A percentile compares a stretch with the other conserved stretches of the same genome.
Evolutionary conservation across 2,329 filamentous ascomycete genomes (phyloP).

Genomic region (Beauveria sp.): DNA sequence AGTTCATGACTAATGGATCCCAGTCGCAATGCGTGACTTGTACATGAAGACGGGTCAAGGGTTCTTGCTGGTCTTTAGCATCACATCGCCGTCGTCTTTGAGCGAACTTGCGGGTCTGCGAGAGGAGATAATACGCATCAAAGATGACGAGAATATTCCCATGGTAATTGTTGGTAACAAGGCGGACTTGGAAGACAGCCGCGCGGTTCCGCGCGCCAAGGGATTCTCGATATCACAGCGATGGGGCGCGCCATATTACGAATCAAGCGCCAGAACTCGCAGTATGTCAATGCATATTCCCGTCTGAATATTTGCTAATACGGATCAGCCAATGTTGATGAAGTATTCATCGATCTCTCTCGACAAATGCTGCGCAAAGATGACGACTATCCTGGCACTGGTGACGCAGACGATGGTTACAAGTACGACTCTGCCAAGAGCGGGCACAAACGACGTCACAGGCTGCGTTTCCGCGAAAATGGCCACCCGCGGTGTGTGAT

Average conservation of each 20-base stretch:
- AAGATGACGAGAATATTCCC: constrained; percentile 76
- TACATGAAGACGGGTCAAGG: constrained; percentile 94
- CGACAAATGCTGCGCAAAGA: constrained; percentile 75
- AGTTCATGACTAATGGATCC: constrained; percentile 16
- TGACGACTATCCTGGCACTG: constrained; percentile 33
- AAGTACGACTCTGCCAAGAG: constrained; percentile 30
- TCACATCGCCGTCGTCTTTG: constrained; percentile 77
- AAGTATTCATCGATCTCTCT: constrained; percentile 79
- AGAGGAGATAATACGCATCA: constrained; percentile 86
- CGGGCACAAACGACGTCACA: constrained; percentile 22
- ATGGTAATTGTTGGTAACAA: constrained; percentile 93
- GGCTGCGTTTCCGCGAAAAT: constrained; percentile 22
- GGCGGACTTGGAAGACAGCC: constrained; percentile 79
- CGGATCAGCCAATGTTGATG: constrained; percentile 67
- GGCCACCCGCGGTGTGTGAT: constrained; percentile 35
- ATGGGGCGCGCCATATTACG: constrained; percentile 88
- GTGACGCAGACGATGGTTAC: constrained; percentile 32
- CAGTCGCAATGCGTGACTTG: constrained; percentile 64
- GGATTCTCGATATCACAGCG: constrained; percentile 79
- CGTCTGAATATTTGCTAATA: constrained; percentile 16
- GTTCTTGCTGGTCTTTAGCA: constrained; percentile 87
- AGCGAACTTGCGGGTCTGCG: constrained; percentile 72
- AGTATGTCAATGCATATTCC: constrained; percentile 35
- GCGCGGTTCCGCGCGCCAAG: constrained; percentile 66
- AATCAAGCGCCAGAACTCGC: constrained; percentile 73